Evolutionary conservation across 2,329 filamentous ascomycete genomes (phyloP), one percentile per base, ranked within the genome.

Genomic region (Lachnellula occidentalis): DNA sequence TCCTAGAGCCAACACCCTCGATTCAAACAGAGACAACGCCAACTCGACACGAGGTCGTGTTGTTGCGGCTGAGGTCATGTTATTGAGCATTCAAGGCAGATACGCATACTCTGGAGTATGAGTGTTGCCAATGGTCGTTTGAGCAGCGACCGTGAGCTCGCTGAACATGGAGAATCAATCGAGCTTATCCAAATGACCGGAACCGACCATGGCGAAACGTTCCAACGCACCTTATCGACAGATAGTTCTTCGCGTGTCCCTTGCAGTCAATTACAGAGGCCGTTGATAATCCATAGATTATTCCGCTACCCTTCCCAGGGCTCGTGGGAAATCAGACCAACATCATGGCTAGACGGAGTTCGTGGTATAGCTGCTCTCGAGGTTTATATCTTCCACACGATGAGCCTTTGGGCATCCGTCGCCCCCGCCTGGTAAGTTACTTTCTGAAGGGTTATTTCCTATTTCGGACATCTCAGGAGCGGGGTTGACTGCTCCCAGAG

Each of bases 261-360:
- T 7, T 39, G 39, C 31, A 37, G 34, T 17, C 11, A 22, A 19
- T 21, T 51, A 27, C 49, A 52, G 27, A 42, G 48, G 21, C 54
- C 48, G 27, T 42, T 21, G 3, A 21, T 58, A 12, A 12, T 60
- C n/a, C 58, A 58, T 6, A 61, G 55, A 51, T 27, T 64, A 11
- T 42, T 65, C 14, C 36, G 51, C 49, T 65, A 64, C 45, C 60
- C 63, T 7, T 34, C 61, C 6, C 50, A 51, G 34, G 56, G 48
- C 15, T 59, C 63, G 14, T 50, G 61, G 3, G 45, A 56, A 37
- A 36, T 65, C 34, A 57, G 48, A 17, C 64, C 71, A 42, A 77
- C 74, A 1, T 74, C 75, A 12, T 77, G 75, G 61, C 69, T 78
- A 43, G 74, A 78, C 61, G 74, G 75, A 21, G 68, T 78, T 37